Conservation (phyloP, 495 filamentous ascomycete species). For the Penicillium diatomitis region DNA sequence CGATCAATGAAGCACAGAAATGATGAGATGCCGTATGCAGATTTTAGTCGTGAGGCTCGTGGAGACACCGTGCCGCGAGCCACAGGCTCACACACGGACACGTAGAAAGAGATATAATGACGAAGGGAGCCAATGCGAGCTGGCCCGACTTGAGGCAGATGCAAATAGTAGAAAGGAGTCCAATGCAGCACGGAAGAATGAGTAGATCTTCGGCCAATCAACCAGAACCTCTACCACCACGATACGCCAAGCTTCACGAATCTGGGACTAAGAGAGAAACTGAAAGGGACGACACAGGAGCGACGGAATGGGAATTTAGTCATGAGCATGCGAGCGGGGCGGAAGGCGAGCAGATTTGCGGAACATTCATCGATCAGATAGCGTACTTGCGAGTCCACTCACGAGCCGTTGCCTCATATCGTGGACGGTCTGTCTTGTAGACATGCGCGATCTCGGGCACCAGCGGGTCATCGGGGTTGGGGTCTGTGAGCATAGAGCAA, state of each 20-base stretch:
- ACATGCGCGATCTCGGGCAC: constrained; percentile 98
- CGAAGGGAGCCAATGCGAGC: not conserved
- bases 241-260: constrained; percentile 38
- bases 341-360: constrained; percentile 13
- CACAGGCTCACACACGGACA: constrained; percentile 9
- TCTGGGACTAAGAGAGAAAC: constrained; percentile 31
- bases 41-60: constrained; percentile 39
- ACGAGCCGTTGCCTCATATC: constrained; percentile 92
- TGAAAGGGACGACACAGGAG: constrained; percentile 25
- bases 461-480: constrained; percentile 96
- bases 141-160: constrained; percentile 8
- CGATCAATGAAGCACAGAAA: constrained; percentile 8
- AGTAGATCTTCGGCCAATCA: constrained; percentile 5
- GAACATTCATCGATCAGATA: constrained; percentile 43
- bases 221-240: constrained; percentile 37
- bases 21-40: constrained; percentile 34
- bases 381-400: constrained; percentile 99
- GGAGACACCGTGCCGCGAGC: constrained; percentile 30
- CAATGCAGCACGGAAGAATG: constrained; percentile 5
- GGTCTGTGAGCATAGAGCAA: constrained; percentile 99
- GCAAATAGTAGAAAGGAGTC: not conserved
- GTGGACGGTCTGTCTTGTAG: constrained; percentile 95
- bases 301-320: constrained; percentile 16
- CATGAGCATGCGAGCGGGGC: not conserved
- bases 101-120: no score